Percentiles rank a stretch among this genome's conserved stretches.
phyloP scores from a whole-genome alignment of 2,329 filamentous ascomycete genomes.

The Stemphylium lycopersici region DNA sequence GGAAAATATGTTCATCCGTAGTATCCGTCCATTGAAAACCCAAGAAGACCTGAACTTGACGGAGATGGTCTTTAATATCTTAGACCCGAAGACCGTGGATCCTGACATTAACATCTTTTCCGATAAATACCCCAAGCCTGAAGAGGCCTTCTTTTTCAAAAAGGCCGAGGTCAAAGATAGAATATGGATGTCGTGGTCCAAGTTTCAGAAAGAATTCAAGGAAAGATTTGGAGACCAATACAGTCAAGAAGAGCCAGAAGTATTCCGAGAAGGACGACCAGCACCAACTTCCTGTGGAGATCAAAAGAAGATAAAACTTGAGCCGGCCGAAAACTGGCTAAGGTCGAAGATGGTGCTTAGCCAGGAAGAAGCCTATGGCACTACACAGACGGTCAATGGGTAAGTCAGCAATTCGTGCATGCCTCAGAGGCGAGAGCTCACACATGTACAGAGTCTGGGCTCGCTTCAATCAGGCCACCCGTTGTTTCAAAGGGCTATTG shows the following conservation, averaged over 20 bases:
- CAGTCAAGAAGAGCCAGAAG: constrained; percentile 7
- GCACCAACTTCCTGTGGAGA: too few relatives aligned
- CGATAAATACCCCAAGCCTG: constrained; percentile 50
- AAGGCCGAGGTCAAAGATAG: constrained; percentile 11
- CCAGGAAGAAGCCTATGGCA: constrained; percentile 64
- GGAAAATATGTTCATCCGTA: constrained; percentile 70
- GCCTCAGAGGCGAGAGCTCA: neutral
- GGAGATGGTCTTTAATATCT: constrained; percentile 68
- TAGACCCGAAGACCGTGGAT: constrained; percentile 36
- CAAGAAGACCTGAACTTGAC: constrained; percentile 57
- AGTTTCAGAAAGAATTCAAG: constrained; percentile 52
- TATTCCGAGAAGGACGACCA: constrained; percentile 7
- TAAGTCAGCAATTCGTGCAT: constrained; percentile 43
- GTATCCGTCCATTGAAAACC: constrained; percentile 58
- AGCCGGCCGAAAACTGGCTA: constrained; percentile 60
- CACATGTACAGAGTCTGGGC: constrained; percentile 56
- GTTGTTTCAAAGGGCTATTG: constrained; percentile 75
- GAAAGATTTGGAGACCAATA: constrained; percentile 34
- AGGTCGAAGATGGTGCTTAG: constrained; percentile 66
- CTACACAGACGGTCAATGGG: constrained; percentile 57
- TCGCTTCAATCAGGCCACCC: constrained; percentile 71
- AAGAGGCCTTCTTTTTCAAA: constrained; percentile 20
- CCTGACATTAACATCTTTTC: constrained; percentile 56
- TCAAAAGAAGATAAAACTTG: constrained; percentile 3
- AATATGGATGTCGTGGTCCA: constrained; percentile 54